Evolutionary conservation across 306 rosid species (phyloP), one percentile per base, ranked within the genome.

Genomic region (Malus domestica): DNA sequence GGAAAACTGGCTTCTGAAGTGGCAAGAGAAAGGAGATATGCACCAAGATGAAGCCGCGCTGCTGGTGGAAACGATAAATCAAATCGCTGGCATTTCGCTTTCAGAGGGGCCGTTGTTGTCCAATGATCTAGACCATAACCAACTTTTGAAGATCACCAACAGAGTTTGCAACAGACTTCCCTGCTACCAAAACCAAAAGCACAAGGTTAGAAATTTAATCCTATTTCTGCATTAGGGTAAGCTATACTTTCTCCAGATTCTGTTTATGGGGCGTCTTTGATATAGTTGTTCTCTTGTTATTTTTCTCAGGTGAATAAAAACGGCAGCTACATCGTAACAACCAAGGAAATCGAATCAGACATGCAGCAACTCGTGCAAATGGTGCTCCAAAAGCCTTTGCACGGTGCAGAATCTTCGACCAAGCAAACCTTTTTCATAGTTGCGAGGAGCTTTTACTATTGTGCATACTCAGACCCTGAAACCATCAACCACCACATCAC

Each of bases 1-100:
- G 99, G 78, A 80, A 75, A 87, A 89, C 66, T 95, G 97, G 97
- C 80, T 95, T 46, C 65, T 85, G 62, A 87, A 83, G 76, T 92
- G 99, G 96, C 72, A 86, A 74, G 80, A 70, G 8, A 92, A 81
- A 79, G 97, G 89, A 27, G 91, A 87, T 82, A 80, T 52, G 75
- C 74, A 85, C 49, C 72, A 78, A 78, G 96, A 79, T 78, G 83
- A 88, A 76, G 99, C 90, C 52, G 87, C 88, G 76, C 84, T 95
- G 40, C 76, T 92, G 72, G 96, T 83, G 71, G 78, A 85, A 58
- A 88, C 82, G 80, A 82, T 95, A 83, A 95, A 88, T 83, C 89
- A 83, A 6, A 88, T 79, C 68, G 80, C 86, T 1, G 92, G 92
- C 76, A 71, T 81, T 68, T 70, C 80, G 70, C 83, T 51, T 72